A percentile compares a stretch with the other conserved stretches of the same genome.
These are phyloP conservation scores for Buxus sempervirens DNA, from an alignment of 164 flowering plant genomes.

Conservation along the genomic window DNA sequence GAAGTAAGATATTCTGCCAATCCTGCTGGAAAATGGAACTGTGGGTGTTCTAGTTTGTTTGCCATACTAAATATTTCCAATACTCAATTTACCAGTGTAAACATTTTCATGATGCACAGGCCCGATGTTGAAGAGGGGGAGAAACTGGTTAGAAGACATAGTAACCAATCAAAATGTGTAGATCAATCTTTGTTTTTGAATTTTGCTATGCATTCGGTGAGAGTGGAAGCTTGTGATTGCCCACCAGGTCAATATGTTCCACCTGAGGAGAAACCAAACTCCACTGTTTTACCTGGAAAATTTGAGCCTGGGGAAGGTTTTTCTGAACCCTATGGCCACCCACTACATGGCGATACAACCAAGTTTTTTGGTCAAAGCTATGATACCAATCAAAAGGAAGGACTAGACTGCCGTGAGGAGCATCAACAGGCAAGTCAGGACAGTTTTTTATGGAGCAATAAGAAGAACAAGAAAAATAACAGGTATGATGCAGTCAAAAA, in stretches of 20 bases:
- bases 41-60: neutral
- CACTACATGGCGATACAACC: constrained; percentile 26
- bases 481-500: constrained; percentile 51
- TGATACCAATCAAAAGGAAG: constrained; percentile 27
- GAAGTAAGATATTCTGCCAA: too few relatives aligned
- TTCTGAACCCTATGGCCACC: constrained; percentile 30
- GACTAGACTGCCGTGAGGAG: constrained; percentile 24
- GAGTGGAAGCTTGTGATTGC: constrained; percentile 97
- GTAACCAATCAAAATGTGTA: constrained; percentile 62
- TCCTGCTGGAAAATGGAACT: too few relatives aligned
- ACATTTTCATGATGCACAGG: constrained; percentile 34
- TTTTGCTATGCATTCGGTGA: constrained; percentile 96
- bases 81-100: neutral
- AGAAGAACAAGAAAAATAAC: constrained; percentile 46
- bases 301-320: constrained; percentile 29
- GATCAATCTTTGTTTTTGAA: constrained; percentile 79
- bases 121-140: constrained; percentile 97
- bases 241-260: constrained; percentile 61
- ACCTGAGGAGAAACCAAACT: constrained; percentile 34
- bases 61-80: too few relatives aligned
- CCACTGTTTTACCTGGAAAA: constrained; percentile 52
- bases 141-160: constrained; percentile 67
- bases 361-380: constrained; percentile 25
- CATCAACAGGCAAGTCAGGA: constrained; percentile 38
- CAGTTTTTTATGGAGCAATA: constrained; percentile 43